Evolutionary conservation across 148 eudicot genomes (phyloP).

Genomic region (Vaccinium vitisidaea): DNA sequence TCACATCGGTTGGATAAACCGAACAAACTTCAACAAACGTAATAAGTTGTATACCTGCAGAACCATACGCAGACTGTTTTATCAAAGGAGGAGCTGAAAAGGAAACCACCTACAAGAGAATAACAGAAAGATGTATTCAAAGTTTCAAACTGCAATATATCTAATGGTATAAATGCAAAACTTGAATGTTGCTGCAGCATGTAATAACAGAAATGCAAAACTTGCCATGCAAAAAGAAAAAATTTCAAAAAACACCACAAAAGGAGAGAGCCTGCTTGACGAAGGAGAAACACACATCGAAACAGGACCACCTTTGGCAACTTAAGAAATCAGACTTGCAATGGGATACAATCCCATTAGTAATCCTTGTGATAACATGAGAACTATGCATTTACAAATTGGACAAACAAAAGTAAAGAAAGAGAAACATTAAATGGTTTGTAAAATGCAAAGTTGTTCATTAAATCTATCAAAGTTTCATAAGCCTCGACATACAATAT

Average conservation of each 20-base stretch:
- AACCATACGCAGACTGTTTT: slow-evolving; percentile 75
- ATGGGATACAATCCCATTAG: not conserved
- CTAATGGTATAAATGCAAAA: not conserved
- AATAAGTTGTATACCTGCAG: slow-evolving; percentile 49
- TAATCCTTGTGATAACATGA: not conserved
- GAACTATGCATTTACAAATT: not conserved
- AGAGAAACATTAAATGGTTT: not conserved
- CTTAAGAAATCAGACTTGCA: not conserved
- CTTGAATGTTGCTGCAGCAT: not conserved
- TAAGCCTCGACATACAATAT: not conserved
- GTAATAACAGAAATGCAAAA: not conserved
- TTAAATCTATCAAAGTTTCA: not conserved
- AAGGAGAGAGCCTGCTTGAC: not conserved
- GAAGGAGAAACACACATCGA: not conserved
- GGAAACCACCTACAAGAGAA: slow-evolving; percentile 65
- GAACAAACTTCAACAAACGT: slow-evolving; percentile 5
- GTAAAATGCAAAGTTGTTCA: not conserved
- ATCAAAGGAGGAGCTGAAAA: slow-evolving; percentile 87
- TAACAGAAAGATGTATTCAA: slow-evolving; percentile 5
- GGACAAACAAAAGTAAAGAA: not conserved
- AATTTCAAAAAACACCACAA: not conserved
- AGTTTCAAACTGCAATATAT: no score
- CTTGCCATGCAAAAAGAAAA: not conserved
- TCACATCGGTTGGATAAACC: not conserved
- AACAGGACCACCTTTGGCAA: not conserved